These are phyloP conservation scores for Sanghuangporus sanghuang DNA, from an alignment of 1,284 basidiomycete species.

Conservation along the genomic window DNA sequence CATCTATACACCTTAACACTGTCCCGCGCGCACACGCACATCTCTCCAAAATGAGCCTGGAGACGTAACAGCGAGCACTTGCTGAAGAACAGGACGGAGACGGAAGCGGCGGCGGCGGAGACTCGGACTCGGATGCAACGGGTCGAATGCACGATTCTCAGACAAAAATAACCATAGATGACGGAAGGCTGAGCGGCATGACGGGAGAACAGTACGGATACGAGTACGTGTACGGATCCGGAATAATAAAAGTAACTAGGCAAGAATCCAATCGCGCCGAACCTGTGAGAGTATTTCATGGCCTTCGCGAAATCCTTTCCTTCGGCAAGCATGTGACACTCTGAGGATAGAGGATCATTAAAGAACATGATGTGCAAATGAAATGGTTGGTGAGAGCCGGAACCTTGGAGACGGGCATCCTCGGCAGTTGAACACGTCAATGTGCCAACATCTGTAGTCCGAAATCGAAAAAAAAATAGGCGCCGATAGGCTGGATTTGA, in stretches of 20 bases:
- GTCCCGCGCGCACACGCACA: background rate
- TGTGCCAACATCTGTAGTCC: background rate
- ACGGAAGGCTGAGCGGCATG: background rate
- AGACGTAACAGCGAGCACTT: background rate
- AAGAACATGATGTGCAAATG: too few relatives aligned
- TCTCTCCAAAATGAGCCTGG: background rate
- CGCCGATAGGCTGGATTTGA: background rate
- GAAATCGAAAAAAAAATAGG: background rate
- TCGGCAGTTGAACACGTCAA: background rate
- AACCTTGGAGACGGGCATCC: background rate
- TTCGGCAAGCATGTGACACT: too few relatives aligned
- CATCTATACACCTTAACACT: background rate
- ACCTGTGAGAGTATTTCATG: too few relatives aligned
- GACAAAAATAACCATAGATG: background rate
- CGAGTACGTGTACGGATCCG: background rate
- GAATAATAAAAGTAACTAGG: background rate
- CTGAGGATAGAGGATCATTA: too few relatives aligned
- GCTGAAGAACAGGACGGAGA: background rate
- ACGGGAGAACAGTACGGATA: background rate
- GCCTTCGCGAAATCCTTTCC: too few relatives aligned
- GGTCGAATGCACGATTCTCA: background rate
- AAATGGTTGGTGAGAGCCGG: too few relatives aligned
- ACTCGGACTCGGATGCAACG: background rate
- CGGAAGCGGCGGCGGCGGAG: background rate
- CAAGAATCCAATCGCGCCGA: background rate